Percentiles rank a stretch among this genome's conserved stretches.
Evolutionary conservation across 2,329 filamentous ascomycete species (phyloP).

Genomic region (Stachybotrys chartarum): DNA sequence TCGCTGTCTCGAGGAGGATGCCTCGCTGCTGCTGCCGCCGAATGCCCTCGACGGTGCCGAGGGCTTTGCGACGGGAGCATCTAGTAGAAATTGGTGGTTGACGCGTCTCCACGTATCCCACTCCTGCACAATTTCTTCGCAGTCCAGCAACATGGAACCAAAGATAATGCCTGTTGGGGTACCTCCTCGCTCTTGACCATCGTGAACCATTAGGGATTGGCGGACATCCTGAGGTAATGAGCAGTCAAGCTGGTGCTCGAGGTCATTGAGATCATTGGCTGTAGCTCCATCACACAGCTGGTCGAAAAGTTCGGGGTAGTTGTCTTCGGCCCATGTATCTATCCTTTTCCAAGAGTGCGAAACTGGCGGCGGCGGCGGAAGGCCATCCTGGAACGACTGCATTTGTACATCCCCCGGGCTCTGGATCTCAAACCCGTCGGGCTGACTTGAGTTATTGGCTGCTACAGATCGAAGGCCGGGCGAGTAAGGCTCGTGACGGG

Average conservation of each 20-base stretch:
- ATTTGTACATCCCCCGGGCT: conserved; percentile 83
- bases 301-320: conserved; percentile 91
- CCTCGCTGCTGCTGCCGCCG: conserved; percentile 53
- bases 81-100: conserved; percentile 77
- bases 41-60: conserved; percentile 64
- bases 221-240: conserved; percentile 88
- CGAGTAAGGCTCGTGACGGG: conserved; percentile 70
- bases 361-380: conserved; percentile 82
- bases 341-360: conserved; percentile 90
- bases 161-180: conserved; percentile 89
- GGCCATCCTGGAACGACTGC: conserved; percentile 89
- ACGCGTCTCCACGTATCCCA: conserved; percentile 96
- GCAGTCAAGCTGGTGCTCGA: conserved; percentile 93
- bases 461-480: conserved; percentile 79
- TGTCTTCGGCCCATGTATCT: conserved; percentile 86
- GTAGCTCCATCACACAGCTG: conserved; percentile 91
- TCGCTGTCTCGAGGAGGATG: conserved; percentile 60
- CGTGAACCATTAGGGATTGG: conserved; percentile 83
- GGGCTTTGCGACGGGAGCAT: conserved; percentile 50
- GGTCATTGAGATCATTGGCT: conserved; percentile 88
- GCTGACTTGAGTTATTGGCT: conserved; percentile 57
- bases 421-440: conserved; percentile 62
- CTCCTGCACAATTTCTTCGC: conserved; percentile 95
- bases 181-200: conserved; percentile 94
- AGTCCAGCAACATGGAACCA: conserved; percentile 90